These are phyloP conservation scores for Cryptosporidium xiaoi DNA, from an alignment of 169 alveolate species.

Conservation along the genomic window DNA sequence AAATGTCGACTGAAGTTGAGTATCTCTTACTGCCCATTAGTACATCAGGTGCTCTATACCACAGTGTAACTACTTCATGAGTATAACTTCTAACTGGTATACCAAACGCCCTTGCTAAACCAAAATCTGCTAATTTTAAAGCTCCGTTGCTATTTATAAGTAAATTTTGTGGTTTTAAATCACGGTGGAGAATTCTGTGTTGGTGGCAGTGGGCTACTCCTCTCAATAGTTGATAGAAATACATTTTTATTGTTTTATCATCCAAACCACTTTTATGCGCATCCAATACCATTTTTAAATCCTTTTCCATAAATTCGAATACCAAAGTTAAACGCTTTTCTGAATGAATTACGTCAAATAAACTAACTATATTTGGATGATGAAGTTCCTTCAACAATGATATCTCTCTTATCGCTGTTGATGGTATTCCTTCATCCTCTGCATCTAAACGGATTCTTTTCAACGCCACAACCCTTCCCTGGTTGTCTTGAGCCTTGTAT, in stretches of 20 bases:
- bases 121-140: constrained; percentile 99
- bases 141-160: constrained; percentile 91
- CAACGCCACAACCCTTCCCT: constrained; percentile 93
- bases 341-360: constrained; percentile 97
- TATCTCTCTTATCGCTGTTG: constrained; percentile 97
- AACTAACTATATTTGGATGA: constrained; percentile 98
- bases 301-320: constrained; percentile 98
- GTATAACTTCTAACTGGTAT: constrained; percentile 98
- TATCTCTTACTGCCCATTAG: constrained; percentile 97
- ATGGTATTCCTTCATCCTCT: constrained; percentile 98
- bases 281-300: constrained; percentile 95
- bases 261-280: constrained; percentile 87
- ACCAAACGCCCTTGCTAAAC: constrained; percentile 97
- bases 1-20: constrained; percentile 98
- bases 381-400: constrained; percentile 96
- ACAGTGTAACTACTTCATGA: constrained; percentile 98
- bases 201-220: constrained; percentile 96
- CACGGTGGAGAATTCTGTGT: constrained; percentile 97
- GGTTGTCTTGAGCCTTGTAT: constrained; percentile 89
- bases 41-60: constrained; percentile 99
- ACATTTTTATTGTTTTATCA: constrained; percentile 86
- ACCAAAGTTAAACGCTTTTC: constrained; percentile 96
- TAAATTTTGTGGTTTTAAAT: constrained; percentile 98
- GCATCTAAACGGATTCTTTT: constrained; percentile 97
- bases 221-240: constrained; percentile 93